Conservation (phyloP, 306 rosid species). For the Chamaecrista fasciculata region DNA sequence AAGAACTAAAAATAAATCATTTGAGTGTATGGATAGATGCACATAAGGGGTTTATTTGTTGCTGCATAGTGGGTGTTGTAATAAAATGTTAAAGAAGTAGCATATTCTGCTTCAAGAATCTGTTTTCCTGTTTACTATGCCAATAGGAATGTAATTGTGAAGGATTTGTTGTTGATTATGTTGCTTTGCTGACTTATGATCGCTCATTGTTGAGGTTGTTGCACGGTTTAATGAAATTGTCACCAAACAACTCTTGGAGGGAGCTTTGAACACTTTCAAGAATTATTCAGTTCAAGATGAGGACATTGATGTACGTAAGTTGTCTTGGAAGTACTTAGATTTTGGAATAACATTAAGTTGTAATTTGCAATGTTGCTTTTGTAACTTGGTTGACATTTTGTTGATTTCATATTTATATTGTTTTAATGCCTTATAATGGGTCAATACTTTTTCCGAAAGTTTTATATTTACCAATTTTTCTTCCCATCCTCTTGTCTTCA, state of each 20-base stretch:
- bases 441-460: neutral
- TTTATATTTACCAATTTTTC: neutral
- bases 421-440: neutral
- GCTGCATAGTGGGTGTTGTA: neutral
- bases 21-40: neutral
- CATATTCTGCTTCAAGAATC: slow-evolving; percentile 15
- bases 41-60: neutral
- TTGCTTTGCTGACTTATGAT: slow-evolving; percentile 3
- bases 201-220: slow-evolving; percentile 63
- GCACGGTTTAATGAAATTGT: slow-evolving; percentile 90
- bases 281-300: slow-evolving; percentile 76
- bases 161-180: slow-evolving; percentile 5
- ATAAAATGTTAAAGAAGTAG: slow-evolving; percentile 5
- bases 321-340: slow-evolving; percentile 6
- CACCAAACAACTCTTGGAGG: slow-evolving; percentile 80
- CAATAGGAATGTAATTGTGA: slow-evolving; percentile 8
- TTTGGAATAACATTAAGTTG: slow-evolving; percentile 12
- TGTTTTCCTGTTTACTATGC: slow-evolving; percentile 11
- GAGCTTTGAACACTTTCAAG: slow-evolving; percentile 81
- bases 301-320: slow-evolving; percentile 71
- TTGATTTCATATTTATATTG: neutral
- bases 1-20: neutral
- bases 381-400: slow-evolving; percentile 2
- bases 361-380: slow-evolving; percentile 12
- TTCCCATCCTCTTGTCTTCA: neutral